These are phyloP conservation scores for Populus pruinosa DNA, from an alignment of 345 rosid species.

Conservation along the genomic window DNA sequence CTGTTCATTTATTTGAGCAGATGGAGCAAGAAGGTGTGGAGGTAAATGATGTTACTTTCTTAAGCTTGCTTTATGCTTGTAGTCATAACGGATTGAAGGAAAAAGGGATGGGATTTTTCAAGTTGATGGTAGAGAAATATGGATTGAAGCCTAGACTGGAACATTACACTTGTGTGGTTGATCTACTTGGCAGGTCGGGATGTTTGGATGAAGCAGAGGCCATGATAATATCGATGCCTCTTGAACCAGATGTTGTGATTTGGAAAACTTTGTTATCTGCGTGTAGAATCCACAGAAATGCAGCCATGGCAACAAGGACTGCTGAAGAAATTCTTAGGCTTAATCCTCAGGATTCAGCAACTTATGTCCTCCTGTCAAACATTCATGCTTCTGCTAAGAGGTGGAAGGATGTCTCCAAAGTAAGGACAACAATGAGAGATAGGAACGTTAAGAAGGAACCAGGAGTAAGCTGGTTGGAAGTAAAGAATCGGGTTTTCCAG, in stretches of 20 bases:
- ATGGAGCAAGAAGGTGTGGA: slow-evolving; percentile 44
- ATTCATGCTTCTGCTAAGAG: slow-evolving; percentile 59
- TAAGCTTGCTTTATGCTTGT: slow-evolving; percentile 74
- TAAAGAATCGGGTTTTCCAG: slow-evolving; percentile 53
- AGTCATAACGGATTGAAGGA: slow-evolving; percentile 73
- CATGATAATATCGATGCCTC: slow-evolving; percentile 61
- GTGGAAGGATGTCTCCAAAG: slow-evolving; percentile 63
- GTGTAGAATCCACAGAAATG: slow-evolving; percentile 55
- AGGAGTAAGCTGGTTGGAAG: slow-evolving; percentile 77
- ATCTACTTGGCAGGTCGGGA: slow-evolving; percentile 68
- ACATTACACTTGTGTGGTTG: slow-evolving; percentile 71
- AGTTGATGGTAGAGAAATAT: slow-evolving; percentile 47
- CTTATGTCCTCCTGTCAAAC: slow-evolving; percentile 66
- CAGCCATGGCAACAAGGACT: slow-evolving; percentile 52
- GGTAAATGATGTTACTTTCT: slow-evolving; percentile 58
- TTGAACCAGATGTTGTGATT: slow-evolving; percentile 51
- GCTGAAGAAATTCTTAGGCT: slow-evolving; percentile 54
- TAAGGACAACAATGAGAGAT: slow-evolving; percentile 61
- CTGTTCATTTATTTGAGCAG: slow-evolving; percentile 49
- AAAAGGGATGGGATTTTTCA: slow-evolving; percentile 54
- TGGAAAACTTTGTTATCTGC: slow-evolving; percentile 83
- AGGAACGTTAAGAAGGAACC: slow-evolving; percentile 68
- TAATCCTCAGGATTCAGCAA: slow-evolving; percentile 64
- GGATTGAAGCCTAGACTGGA: slow-evolving; percentile 47
- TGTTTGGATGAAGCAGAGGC: slow-evolving; percentile 61